Evolutionary conservation across 306 rosid species (phyloP).

Genomic region (Malus domestica): DNA sequence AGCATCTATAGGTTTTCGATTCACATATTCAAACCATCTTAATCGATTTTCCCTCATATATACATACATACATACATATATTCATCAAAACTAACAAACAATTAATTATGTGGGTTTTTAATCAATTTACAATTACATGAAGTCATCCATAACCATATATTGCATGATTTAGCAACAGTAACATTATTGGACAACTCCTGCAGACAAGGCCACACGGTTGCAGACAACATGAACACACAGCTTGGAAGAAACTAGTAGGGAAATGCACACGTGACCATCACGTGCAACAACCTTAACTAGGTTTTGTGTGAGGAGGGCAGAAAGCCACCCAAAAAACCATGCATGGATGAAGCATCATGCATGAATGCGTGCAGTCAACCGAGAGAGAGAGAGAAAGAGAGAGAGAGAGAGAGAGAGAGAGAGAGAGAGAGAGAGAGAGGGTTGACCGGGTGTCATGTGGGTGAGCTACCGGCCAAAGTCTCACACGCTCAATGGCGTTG

Average conservation of each 20-base stretch:
- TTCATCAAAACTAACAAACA: background rate
- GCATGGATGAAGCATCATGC: background rate
- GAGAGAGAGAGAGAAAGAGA: constrained; percentile 11
- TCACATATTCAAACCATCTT: too few relatives aligned
- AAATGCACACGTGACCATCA: constrained; percentile 2
- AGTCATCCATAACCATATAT: background rate
- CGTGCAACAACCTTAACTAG: constrained; percentile 27
- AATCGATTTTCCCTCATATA: too few relatives aligned
- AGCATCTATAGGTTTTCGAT: too few relatives aligned
- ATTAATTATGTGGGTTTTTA: background rate
- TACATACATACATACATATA: background rate
- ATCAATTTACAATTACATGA: background rate
- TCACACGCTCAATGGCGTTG: constrained; percentile 97
- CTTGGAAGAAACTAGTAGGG: background rate
- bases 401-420: constrained; percentile 11
- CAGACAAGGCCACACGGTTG: background rate
- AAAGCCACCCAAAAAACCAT: constrained; percentile 25
- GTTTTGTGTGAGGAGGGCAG: constrained; percentile 34
- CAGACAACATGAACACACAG: background rate
- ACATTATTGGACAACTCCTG: background rate
- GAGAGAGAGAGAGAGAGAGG: background rate
- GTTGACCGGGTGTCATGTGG: constrained; percentile 96
- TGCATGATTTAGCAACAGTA: background rate
- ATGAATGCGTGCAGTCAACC: background rate
- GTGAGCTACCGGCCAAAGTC: constrained; percentile 87